phyloP scores from a whole-genome alignment of 2,329 filamentous ascomycete genomes.

The Cadophora luteo-olivacea region DNA sequence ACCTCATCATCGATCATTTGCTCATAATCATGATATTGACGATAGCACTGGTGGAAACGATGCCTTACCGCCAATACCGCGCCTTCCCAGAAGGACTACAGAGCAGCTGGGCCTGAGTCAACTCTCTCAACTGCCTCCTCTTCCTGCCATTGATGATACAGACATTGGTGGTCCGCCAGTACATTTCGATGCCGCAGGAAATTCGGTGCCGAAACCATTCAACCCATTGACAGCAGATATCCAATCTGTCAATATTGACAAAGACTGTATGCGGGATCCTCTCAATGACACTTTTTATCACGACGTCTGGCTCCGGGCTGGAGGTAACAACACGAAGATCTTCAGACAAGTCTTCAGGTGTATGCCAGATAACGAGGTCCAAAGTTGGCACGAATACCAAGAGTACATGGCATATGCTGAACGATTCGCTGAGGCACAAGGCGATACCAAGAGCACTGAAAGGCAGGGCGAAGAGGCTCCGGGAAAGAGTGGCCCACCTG shows the following conservation, averaged over 20 bases:
- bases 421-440: conserved; percentile 65
- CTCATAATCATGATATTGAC: conserved; percentile 25
- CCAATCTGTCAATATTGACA: conserved; percentile 74
- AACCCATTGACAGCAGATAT: conserved; percentile 71
- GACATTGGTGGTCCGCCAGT: conserved; percentile 81
- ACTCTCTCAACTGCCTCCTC: conserved; percentile 71
- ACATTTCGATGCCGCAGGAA: conserved; percentile 59
- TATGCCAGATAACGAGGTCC: conserved; percentile 95
- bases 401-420: conserved; percentile 68
- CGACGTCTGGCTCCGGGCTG: conserved; percentile 85
- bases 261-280: conserved; percentile 95
- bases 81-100: conserved; percentile 65
- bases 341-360: conserved; percentile 94
- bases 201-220: conserved; percentile 51
- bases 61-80: conserved; percentile 63
- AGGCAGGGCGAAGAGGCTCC: conserved; percentile 41
- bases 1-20: conserved; percentile 45
- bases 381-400: conserved; percentile 86
- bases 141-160: conserved; percentile 76
- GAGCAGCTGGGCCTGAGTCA: conserved; percentile 72
- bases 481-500: conserved; percentile 44
- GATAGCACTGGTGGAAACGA: conserved; percentile 50
- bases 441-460: conserved; percentile 42
- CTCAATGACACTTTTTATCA: conserved; percentile 82
- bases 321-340: conserved; percentile 93